These are phyloP conservation scores for Leccinum angustisporum DNA, from an alignment of 1,284 basidiomycete species.

Conservation along the genomic window DNA sequence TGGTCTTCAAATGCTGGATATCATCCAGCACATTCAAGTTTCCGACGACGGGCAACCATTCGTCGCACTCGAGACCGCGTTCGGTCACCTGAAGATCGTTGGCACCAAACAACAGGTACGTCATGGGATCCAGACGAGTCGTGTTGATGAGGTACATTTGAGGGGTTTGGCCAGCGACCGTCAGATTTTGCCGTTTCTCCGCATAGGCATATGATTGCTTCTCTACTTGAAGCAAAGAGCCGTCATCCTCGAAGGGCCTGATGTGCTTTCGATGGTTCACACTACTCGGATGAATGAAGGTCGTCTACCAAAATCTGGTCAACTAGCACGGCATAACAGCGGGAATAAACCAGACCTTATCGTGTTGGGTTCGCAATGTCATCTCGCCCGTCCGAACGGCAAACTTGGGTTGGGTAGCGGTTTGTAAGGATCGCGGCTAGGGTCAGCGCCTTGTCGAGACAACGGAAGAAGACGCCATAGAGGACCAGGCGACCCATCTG, in stretches of 20 bases:
- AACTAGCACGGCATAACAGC: constrained; percentile 11
- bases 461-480: constrained; percentile 92
- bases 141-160: constrained; percentile 78
- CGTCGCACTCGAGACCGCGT: constrained; percentile 82
- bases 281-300: constrained; percentile 83
- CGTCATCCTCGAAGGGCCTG: constrained; percentile 44
- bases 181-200: constrained; percentile 83
- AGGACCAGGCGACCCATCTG: constrained; percentile 90
- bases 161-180: constrained; percentile 47
- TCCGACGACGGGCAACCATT: constrained; percentile 88
- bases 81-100: constrained; percentile 70
- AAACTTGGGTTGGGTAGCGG: constrained; percentile 90
- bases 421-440: constrained; percentile 89
- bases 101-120: constrained; percentile 92
- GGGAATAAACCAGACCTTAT: constrained; percentile 64
- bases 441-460: constrained; percentile 86
- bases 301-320: constrained; percentile 42
- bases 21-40: constrained; percentile 80
- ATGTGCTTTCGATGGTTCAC: constrained; percentile 77
- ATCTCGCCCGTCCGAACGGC: constrained; percentile 79
- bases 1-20: constrained; percentile 71
- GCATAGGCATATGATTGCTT: constrained; percentile 84
- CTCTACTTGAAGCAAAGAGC: constrained; percentile 43
- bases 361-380: constrained; percentile 76
- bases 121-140: constrained; percentile 88